Base-by-base conservation (phyloP, 306 rosid genomes). In the Elaeagnus macrophylla region DNA sequence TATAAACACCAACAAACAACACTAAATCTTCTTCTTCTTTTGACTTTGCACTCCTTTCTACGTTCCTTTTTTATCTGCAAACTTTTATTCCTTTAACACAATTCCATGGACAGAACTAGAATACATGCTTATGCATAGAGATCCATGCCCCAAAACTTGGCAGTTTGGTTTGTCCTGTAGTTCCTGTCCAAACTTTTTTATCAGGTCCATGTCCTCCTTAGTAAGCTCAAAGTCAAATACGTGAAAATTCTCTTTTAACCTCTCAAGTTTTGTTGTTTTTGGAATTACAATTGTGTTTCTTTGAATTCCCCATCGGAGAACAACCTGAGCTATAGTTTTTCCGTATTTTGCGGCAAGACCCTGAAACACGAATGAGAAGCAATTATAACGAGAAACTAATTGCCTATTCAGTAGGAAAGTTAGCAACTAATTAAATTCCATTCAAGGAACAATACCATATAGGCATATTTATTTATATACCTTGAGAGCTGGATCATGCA, bases 221-320 rank as follows among this genome's bases (percentile, higher is more conserved):
- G 76, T 60, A 38, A 84, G 73, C 81, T 82, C 76, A 37, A 91
- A 86, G 67, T 91, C 86, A 17, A 74, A 71, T 39, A 84, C 82
- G 60, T 76, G 56, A 59, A 86, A 72, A 61, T 91, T 91, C 65
- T 86, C 93, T 59, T 84, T 62, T 89, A 86, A 56, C 64, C 97
- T 86, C 65, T 82, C 91, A 9, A 53, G 63, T 56, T 86, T 91
- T 7, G 95, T 84, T 9, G 94, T 52, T 79, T 86, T 91, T 0
- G 95, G 97, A 71, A 91, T 86, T 67, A 86, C 85, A 39, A 64
- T 80, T 0, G 83, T 84, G 66, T 86, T 76, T 56, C 93, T 74
- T 64, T 81, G 86, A 58, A 91, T 74, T 18, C 93, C 94, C 95
- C 96, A 81, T 39, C 83, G 83, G 64, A 86, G 86, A 53, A 77